Conservation (phyloP, 371 early-diverging fungal genomes). For the Rhizomucor miehei region DNA sequence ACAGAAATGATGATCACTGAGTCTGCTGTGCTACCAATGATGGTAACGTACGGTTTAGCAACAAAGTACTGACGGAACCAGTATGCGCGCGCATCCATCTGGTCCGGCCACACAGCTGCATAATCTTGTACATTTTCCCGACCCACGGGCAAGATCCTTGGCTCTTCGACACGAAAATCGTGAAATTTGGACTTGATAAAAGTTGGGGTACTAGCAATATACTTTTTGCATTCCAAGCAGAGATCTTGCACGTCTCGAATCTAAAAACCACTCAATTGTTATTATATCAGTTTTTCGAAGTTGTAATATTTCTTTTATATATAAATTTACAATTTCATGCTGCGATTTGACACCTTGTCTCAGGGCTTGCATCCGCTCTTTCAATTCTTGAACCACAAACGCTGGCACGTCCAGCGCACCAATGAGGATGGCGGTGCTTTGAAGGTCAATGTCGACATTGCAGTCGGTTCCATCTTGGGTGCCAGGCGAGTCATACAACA, state of each 20-base stretch:
- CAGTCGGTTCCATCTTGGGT: slow-evolving; percentile 1
- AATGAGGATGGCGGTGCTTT: slow-evolving; percentile 16
- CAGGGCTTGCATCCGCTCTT: slow-evolving; percentile 11
- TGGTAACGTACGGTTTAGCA: slow-evolving; percentile 39
- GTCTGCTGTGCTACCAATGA: slow-evolving; percentile 18
- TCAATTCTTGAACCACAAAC: not conserved
- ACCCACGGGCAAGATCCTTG: slow-evolving; percentile 9
- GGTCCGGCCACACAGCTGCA: slow-evolving; percentile 23
- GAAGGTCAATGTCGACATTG: slow-evolving; percentile 14
- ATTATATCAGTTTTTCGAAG: not conserved
- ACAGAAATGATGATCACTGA: slow-evolving; percentile 24
- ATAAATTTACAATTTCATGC: no score
- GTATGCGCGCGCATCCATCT: slow-evolving; percentile 25
- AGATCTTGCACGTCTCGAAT: slow-evolving; percentile 10
- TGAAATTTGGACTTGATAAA: slow-evolving; percentile 4
- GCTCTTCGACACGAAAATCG: slow-evolving; percentile 6
- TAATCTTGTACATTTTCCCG: slow-evolving; percentile 8
- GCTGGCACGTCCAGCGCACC: slow-evolving; percentile 19
- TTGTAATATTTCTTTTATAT: not conserved
- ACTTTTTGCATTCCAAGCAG: slow-evolving; percentile 12
- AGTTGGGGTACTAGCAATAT: slow-evolving; percentile 6
- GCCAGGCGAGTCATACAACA: not conserved
- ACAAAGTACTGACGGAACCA: slow-evolving; percentile 49
- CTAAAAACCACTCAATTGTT: slow-evolving; percentile 2
- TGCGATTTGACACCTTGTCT: not conserved